Evolutionary conservation across 2,329 filamentous ascomycete genomes (phyloP).

Genomic region (Xylariaceae sp.): DNA sequence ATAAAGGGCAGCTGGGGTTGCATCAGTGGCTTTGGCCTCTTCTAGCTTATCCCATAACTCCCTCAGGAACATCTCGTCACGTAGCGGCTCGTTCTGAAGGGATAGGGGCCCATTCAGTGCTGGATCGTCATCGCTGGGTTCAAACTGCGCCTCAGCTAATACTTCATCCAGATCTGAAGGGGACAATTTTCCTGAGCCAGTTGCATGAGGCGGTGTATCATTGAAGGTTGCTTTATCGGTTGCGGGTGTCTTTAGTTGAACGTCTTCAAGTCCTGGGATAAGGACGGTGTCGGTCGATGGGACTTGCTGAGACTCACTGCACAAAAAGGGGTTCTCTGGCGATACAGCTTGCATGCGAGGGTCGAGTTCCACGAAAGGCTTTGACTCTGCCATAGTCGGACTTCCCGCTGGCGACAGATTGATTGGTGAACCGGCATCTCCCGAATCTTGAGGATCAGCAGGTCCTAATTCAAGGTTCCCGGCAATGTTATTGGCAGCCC

Average conservation of each 20-base stretch:
- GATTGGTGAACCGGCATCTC: conserved; percentile 23
- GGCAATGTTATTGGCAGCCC: conserved; percentile 17
- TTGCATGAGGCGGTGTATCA: conserved; percentile 32
- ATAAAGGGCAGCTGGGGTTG: conserved; percentile 43
- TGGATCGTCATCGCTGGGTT: conserved; percentile 42
- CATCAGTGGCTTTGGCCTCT: conserved; percentile 43
- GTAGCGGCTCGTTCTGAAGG: conserved; percentile 52
- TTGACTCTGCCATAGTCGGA: conserved; percentile 35
- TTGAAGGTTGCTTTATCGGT: conserved; percentile 51
- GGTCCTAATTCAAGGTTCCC: conserved; percentile 18
- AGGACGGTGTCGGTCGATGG: conserved; percentile 55
- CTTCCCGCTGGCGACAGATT: conserved; percentile 26
- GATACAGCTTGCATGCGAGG: conserved; percentile 43
- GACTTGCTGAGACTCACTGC: conserved; percentile 34
- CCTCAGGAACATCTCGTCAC: conserved; percentile 52
- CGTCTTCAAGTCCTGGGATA: conserved; percentile 56
- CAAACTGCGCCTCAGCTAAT: conserved; percentile 28
- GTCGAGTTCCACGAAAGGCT: conserved; percentile 40
- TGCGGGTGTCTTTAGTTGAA: conserved; percentile 52
- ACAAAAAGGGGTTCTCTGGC: conserved; percentile 23
- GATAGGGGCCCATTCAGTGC: conserved; percentile 50
- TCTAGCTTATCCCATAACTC: conserved; percentile 50
- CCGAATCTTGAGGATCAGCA: conserved; percentile 17
- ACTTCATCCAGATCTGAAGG: background rate
- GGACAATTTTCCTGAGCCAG: conserved; percentile 28